phyloP scores from a whole-genome alignment of 1,284 basidiomycete genomes.

The Ustilago xerochloae region DNA sequence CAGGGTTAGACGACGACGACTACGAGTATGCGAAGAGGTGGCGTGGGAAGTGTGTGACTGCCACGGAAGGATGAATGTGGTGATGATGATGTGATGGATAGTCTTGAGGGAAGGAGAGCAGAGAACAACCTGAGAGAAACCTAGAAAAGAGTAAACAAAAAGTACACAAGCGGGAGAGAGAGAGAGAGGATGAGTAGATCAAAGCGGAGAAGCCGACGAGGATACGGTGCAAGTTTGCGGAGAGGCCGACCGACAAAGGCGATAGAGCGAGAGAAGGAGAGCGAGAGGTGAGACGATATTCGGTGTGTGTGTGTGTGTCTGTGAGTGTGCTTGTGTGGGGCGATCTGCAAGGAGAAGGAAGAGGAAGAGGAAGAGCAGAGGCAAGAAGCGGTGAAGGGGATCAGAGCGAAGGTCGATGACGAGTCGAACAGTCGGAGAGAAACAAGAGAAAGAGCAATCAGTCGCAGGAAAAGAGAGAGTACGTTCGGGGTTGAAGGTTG shows the following conservation, averaged over 20 bases:
- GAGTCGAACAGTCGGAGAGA: slow-evolving; percentile 1
- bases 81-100: slow-evolving; percentile 1
- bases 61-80: slow-evolving; percentile 3
- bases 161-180: slow-evolving; percentile 20
- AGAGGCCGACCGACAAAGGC: slow-evolving; percentile 8
- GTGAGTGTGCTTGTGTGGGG: background rate
- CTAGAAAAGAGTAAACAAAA: slow-evolving; percentile 5
- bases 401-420: background rate
- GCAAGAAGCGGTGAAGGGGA: background rate
- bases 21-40: background rate
- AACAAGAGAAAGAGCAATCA: no score
- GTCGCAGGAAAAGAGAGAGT: background rate
- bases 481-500: slow-evolving; percentile 29
- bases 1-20: no score
- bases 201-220: slow-evolving; percentile 23
- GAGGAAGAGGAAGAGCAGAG: slow-evolving; percentile 1
- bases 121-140: slow-evolving; percentile 12
- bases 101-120: slow-evolving; percentile 8
- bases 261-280: background rate
- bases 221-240: slow-evolving; percentile 9
- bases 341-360: slow-evolving; percentile 26
- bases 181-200: background rate
- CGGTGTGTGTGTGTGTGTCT: no score
- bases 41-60: slow-evolving; percentile 5
- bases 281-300: no score